These are phyloP conservation scores for Clathrus columnatus DNA, from an alignment of 768 basidiomycete genomes.

Conservation along the genomic window DNA sequence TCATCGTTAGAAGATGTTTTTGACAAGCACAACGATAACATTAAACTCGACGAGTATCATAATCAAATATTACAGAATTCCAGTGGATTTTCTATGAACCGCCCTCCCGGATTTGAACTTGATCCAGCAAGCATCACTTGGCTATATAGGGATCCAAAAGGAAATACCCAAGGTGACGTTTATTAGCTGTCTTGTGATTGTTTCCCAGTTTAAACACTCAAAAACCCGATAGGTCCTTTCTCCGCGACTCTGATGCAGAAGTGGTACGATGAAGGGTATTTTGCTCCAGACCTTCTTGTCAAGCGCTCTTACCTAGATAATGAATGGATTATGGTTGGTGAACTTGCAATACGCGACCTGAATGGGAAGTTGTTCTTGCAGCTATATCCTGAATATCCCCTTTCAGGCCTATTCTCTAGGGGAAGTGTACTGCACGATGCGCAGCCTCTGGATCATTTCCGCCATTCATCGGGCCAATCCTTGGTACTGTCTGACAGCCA, in stretches of 20 bases:
- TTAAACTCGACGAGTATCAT: not conserved
- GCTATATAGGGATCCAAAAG: conserved; percentile 89
- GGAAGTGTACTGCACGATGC: conserved; percentile 35
- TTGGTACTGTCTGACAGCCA: not conserved
- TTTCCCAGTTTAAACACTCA: conserved; percentile 6
- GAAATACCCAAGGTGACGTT: conserved; percentile 76
- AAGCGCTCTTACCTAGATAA: conserved; percentile 65
- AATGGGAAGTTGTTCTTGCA: conserved; percentile 58
- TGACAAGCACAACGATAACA: not conserved
- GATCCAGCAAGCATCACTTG: conserved; percentile 66
- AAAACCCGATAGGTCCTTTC: conserved; percentile 63
- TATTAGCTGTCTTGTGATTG: not conserved
- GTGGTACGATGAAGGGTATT: conserved; percentile 90
- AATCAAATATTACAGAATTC: too few relatives aligned
- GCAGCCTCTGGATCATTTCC: conserved; percentile 1
- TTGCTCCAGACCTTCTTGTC: conserved; percentile 73
- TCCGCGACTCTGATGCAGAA: conserved; percentile 86
- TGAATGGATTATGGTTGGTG: conserved; percentile 59
- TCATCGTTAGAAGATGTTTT: not conserved
- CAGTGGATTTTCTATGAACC: not conserved
- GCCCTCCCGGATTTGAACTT: conserved; percentile 11
- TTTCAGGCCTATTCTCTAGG: conserved; percentile 13
- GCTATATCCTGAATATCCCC: conserved; percentile 22
- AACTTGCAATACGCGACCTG: conserved; percentile 44
- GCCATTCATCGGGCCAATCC: conserved; percentile 1